Evolutionary conservation across 441 rosid genomes (phyloP).

Genomic region (Populus hybrid): DNA sequence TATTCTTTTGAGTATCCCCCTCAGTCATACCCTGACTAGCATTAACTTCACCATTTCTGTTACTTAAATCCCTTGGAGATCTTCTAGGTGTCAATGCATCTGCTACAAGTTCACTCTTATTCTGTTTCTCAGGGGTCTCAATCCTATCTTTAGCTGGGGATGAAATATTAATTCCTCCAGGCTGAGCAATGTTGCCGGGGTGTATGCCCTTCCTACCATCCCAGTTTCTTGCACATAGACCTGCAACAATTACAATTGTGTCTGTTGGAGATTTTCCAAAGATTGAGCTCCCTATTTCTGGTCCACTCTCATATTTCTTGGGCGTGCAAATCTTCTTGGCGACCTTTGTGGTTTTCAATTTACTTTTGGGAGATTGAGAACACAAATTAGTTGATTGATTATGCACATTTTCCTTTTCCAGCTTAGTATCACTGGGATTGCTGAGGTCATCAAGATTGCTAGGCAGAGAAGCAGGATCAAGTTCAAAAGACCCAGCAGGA

Average conservation of each 20-base stretch:
- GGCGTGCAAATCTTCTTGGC: conserved; percentile 18
- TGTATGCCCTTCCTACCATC: conserved; percentile 3
- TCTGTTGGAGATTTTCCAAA: conserved; percentile 24
- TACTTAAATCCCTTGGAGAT: conserved; percentile 43
- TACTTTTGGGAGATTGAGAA: conserved; percentile 21
- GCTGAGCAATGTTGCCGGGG: conserved; percentile 1
- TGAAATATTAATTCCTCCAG: conserved; percentile 8
- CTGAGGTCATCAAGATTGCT: conserved; percentile 18
- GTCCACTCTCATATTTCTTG: conserved; percentile 27
- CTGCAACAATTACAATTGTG: conserved; percentile 9
- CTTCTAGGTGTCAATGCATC: conserved; percentile 28
- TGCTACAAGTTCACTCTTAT: conserved; percentile 21
- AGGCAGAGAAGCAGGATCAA: conserved; percentile 65
- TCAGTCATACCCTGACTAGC: conserved; percentile 11
- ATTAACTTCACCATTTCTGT: conserved; percentile 16
- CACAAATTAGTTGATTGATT: conserved; percentile 12
- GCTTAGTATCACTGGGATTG: conserved; percentile 11
- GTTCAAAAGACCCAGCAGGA: conserved; percentile 60
- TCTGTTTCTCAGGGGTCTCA: conserved; percentile 17
- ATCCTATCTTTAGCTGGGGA: neutral
- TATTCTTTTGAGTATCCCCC: conserved; percentile 10
- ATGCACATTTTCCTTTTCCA: conserved; percentile 18
- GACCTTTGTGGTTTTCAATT: conserved; percentile 15
- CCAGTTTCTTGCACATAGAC: neutral
- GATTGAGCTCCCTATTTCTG: conserved; percentile 16